Evolutionary conservation across 2,329 filamentous ascomycete species (phyloP), one percentile per base, ranked within the genome.

Genomic region (Coniochaeta prunicola): DNA sequence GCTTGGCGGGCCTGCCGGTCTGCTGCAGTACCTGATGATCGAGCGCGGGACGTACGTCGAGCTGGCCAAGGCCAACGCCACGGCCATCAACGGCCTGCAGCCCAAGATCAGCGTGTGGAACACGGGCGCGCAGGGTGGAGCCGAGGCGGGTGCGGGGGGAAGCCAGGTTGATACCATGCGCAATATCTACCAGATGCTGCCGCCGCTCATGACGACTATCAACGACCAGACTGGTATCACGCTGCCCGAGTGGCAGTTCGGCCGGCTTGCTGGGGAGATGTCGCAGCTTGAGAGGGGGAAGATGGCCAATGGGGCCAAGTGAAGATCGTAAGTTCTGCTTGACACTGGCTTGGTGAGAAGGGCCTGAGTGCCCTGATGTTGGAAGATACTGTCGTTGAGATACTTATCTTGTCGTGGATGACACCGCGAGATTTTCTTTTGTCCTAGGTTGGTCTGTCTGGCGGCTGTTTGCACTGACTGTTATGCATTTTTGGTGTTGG

Each of bases 71-170:
- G 90, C 89, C 56, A 96, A 96, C 66, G 90, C 88, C 53, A 71
- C 80, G 33, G 91, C 90, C 33, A 84, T 96, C 69, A 80, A 84
- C 57, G 91, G 91, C 28, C 75, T 96, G 64, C 83, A 92, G 71
- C 91, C 91, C 64, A 96, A 96, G 86, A 94, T 96, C 76, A 92
- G 87, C 62, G 86, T 93, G 28, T 96, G 91, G 91, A 94, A 91
- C 70, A 96, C 91, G 9, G 89, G 89, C 48, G 71, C 74, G 55
- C 75, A 80, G 56, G 78, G 71, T 3, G 75, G 73, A 8, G 15
- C 12, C 74, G 65, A 50, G 71, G 69, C 13, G 69, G 67, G 70
- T 21, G 76, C 73, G n/a, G 75, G 69, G 45, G 74, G 72, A 28
- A 71, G 72, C 42, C 70, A 73, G 45, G 76, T 82, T 58, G 86